Evolutionary conservation across 352 stramenopile species (phyloP), one percentile per base, ranked within the genome.

Genomic region (Phytophthora pistaciae): DNA sequence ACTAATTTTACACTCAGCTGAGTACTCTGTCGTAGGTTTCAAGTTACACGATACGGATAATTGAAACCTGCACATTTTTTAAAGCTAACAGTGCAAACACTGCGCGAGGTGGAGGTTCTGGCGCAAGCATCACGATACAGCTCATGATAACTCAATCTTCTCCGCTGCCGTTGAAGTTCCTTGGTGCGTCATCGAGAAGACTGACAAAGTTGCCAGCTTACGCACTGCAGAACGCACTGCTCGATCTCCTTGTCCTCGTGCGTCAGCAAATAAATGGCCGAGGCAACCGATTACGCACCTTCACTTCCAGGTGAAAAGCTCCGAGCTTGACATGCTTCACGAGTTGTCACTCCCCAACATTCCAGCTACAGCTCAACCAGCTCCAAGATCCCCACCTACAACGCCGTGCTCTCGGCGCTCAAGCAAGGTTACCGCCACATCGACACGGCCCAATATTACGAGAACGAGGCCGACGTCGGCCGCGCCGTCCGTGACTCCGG

Each of bases 381-480:
- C 36, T 33, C 29, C 29, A 33, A 33, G 29, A 9, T 7, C 29
- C 29, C 29, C 8, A 88, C 81, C 23, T 90, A 92, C 72, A 66
- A 88, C 64, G 83, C 82, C 6, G 85, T 93, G 18, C 48, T 66
- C 5, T 72, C 60, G 0, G 85, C 83, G 14, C 71, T 98, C 10
- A 67, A 88, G 25, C 65, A 92, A 5, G 92, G 93, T 38, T 96
- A 96, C 65, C 79, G 92, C n/a, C 90, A 97, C 68, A 96, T 98
- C 68, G 93, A 98, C 72, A 94, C 86, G 3, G 93, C 92, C 8
- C 78, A 96, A 40, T 69, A 88, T 13, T 98, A 98, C 70, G 40
- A 89, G 44, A 98, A 98, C 67, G 91, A 98, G 50, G 74, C 52
- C 9, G 87, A 94, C n/a, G 92, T 98, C 16, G 93, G 93, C 9